Base-by-base conservation (phyloP, 1,284 basidiomycete species). In the Irpex sp. region DNA sequence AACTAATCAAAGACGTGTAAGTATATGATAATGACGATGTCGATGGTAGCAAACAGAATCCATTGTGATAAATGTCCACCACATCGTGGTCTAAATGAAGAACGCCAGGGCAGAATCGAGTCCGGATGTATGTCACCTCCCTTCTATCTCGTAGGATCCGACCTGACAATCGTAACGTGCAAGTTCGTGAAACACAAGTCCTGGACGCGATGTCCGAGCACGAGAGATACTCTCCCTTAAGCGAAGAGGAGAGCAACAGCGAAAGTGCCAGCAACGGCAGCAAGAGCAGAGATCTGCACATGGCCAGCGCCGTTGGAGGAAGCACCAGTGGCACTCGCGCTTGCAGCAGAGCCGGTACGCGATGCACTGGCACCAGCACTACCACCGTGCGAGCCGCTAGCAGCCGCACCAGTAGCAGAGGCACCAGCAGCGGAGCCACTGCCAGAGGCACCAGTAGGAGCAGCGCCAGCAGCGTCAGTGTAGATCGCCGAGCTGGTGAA, bases 401-500 rank as follows among this genome's bases (percentile, higher is more conserved):
- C 61, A 5, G 60, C 66, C 39, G 52, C 33, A 42, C 39, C 54
- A 63, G 28, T 70, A 58, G 7, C 61, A 64, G 53, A 67, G 61
- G 28, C 56, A 2, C 62, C 54, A 10, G 58, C 39, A 0, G 58
- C 51, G 9, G 52, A 47, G 23, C 72, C 64, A n/a, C 67, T 45
- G n/a, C 28, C 18, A 33, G 69, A 53, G 28, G 66, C 58, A 19
- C 74, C 65, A 55, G 72, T 69, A 56, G 64, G 73, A 71, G 74
- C 70, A 6, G 76, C 63, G 21, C 74, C 68, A 14, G 74, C 68
- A 58, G 77, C 64, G 12, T 67, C 65, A 5, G 72, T 67, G 74
- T 75, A 91, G 33, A 91, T 76, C 21, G 76, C 79, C 0, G 80
- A 67, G 16, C 83, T 86, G 28, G 76, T 68, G 72, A 79, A 85